phyloP scores from a whole-genome alignment of 805 yeast species.

The Wickerhamomyces canadensis region DNA sequence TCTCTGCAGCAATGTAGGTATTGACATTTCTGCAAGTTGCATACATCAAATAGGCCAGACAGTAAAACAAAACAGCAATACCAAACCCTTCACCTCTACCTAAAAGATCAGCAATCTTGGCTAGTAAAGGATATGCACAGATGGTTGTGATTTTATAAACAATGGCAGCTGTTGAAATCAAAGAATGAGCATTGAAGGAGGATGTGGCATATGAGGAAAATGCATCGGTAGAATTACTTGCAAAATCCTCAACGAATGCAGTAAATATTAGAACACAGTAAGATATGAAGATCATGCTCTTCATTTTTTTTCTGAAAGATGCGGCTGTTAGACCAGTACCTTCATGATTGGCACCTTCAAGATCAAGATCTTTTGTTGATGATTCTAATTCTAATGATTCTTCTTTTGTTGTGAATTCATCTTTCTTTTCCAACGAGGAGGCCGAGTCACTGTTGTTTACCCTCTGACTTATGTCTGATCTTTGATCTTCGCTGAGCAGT shows the following conservation, averaged over 20 bases:
- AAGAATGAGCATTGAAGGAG: constrained; percentile 31
- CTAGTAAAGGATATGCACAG: constrained; percentile 32
- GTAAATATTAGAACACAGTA: constrained; percentile 22
- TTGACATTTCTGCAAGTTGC: constrained; percentile 29
- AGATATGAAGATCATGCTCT: constrained; percentile 20
- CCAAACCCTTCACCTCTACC: constrained; percentile 35
- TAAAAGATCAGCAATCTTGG: constrained; percentile 31
- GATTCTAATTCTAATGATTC: too few species aligned
- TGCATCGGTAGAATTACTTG: constrained; percentile 21
- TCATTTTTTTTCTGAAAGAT: too few species aligned
- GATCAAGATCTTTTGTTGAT: too few species aligned
- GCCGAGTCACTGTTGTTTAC: too few species aligned
- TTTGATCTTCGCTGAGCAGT: too few species aligned
- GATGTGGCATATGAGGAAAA: constrained; percentile 30
- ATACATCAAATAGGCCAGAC: constrained; percentile 29
- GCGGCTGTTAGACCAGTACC: too few species aligned
- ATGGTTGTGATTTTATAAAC: constrained; percentile 33
- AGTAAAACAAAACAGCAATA: constrained; percentile 26
- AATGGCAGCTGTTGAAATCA: constrained; percentile 32
- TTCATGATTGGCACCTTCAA: too few species aligned
- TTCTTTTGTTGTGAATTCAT: too few species aligned
- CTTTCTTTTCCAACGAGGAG: too few species aligned
- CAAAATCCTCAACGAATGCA: constrained; percentile 27
- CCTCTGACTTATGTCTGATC: too few species aligned
- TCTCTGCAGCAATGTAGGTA: constrained; percentile 29